Conservation (phyloP, 2,329 filamentous ascomycete species). For the Juglanconis sp. region DNA sequence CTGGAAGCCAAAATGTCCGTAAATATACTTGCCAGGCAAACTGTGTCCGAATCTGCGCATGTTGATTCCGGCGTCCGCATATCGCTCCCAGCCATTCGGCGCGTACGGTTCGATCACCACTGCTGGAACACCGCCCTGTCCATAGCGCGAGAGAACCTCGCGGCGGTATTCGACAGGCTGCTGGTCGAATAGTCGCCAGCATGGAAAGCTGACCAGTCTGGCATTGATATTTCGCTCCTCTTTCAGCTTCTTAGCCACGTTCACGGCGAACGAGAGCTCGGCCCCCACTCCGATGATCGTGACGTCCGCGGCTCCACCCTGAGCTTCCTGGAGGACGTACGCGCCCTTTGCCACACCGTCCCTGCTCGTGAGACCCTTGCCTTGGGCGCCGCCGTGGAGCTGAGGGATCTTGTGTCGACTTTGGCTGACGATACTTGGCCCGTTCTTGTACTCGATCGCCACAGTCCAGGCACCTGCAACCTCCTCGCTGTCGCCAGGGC, state of each 20-base stretch:
- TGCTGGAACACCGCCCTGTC: conserved; percentile 27
- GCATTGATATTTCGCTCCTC: conserved; percentile 27
- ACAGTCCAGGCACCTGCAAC: conserved; percentile 41
- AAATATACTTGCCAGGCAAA: conserved; percentile 47
- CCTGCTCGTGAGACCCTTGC: conserved; percentile 24
- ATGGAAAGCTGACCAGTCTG: conserved; percentile 36
- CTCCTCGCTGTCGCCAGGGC: conserved; percentile 52
- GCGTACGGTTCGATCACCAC: conserved; percentile 53
- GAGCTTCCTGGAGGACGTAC: conserved; percentile 34
- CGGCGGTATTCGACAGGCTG: conserved; percentile 33
- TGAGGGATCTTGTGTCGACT: conserved; percentile 39
- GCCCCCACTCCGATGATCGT: conserved; percentile 37
- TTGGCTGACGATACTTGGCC: conserved; percentile 41
- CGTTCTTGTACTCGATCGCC: conserved; percentile 32
- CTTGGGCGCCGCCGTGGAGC: conserved; percentile 18
- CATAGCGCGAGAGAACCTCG: conserved; percentile 35
- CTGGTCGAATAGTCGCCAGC: conserved; percentile 33
- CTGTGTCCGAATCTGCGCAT: conserved; percentile 50
- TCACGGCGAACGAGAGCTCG: conserved; percentile 40
- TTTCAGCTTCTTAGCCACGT: conserved; percentile 34
- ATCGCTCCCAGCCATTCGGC: conserved; percentile 52
- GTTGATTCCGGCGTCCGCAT: conserved; percentile 48
- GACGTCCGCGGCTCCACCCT: conserved; percentile 33
- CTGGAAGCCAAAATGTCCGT: conserved; percentile 52
- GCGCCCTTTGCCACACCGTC: conserved; percentile 36